These are phyloP conservation scores for Aspergillus tamarii DNA, from an alignment of 2,329 filamentous ascomycete species.

Conservation along the genomic window DNA sequence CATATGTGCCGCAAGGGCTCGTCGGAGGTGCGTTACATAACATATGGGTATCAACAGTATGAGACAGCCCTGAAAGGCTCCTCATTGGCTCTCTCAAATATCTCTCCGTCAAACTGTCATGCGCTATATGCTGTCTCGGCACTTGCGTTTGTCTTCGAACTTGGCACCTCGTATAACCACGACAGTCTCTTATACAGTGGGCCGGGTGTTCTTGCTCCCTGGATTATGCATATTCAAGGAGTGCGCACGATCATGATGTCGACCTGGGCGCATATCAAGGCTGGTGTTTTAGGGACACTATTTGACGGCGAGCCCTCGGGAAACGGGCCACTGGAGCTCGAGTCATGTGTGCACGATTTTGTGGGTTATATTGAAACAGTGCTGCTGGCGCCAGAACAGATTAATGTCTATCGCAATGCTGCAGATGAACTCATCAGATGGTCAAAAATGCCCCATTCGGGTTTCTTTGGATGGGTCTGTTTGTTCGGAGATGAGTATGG, in stretches of 20 bases:
- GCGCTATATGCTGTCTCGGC: background rate
- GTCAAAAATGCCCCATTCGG: background rate
- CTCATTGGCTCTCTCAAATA: background rate
- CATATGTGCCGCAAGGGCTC: background rate
- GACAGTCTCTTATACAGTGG: background rate
- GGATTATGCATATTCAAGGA: background rate
- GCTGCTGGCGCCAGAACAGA: background rate
- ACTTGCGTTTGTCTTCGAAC: background rate
- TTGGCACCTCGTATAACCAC: background rate
- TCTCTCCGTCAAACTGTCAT: background rate
- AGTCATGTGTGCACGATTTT: background rate
- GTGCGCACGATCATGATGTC: background rate
- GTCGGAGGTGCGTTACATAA: background rate
- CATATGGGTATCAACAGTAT: background rate
- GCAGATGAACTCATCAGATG: background rate
- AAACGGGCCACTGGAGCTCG: background rate
- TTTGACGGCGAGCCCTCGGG: background rate
- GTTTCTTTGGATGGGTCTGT: background rate
- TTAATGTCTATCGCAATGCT: background rate
- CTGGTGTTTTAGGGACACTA: background rate
- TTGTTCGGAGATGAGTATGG: background rate
- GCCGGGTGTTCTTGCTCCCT: background rate
- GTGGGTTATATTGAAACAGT: background rate
- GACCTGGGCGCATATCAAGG: background rate
- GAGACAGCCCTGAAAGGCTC: background rate